Evolutionary conservation across 345 rosid genomes (phyloP).

Genomic region (Conringia planisiliqua): DNA sequence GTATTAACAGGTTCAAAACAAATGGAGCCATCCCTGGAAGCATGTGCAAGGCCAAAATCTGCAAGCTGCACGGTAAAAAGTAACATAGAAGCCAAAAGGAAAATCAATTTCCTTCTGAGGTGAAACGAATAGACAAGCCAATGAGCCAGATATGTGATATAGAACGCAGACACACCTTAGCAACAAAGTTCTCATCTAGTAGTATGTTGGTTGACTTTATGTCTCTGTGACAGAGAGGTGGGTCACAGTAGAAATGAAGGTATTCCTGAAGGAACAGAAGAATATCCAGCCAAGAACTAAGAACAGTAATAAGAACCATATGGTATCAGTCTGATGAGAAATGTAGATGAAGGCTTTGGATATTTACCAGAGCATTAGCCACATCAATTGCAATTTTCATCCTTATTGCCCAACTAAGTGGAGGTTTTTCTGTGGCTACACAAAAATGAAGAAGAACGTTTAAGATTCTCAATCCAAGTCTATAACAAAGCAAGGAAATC

Average conservation of each 20-base stretch:
- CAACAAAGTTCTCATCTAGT: conserved; percentile 79
- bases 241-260: conserved; percentile 96
- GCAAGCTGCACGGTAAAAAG: conserved; percentile 61
- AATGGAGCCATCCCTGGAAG: conserved; percentile 87
- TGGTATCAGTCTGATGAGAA: background rate
- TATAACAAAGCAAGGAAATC: background rate
- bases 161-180: conserved; percentile 54
- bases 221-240: conserved; percentile 96
- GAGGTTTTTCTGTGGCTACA: conserved; percentile 57
- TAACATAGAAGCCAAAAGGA: background rate
- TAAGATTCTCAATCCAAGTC: background rate
- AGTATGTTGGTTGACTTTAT: conserved; percentile 95
- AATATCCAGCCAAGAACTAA: conserved; percentile 19
- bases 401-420: conserved; percentile 81
- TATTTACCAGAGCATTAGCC: conserved; percentile 91
- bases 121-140: background rate
- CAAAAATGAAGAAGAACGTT: conserved; percentile 9
- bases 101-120: background rate
- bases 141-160: background rate
- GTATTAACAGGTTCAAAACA: conserved; percentile 85
- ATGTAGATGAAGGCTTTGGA: background rate
- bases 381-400: conserved; percentile 87
- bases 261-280: conserved; percentile 57
- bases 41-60: conserved; percentile 93
- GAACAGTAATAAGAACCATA: conserved; percentile 9